Evolutionary conservation across 225 moss, liverwort and hornwort genomes (phyloP), one percentile per base, ranked within the genome.

Genomic region (Pseudisothecium myosuroides): DNA sequence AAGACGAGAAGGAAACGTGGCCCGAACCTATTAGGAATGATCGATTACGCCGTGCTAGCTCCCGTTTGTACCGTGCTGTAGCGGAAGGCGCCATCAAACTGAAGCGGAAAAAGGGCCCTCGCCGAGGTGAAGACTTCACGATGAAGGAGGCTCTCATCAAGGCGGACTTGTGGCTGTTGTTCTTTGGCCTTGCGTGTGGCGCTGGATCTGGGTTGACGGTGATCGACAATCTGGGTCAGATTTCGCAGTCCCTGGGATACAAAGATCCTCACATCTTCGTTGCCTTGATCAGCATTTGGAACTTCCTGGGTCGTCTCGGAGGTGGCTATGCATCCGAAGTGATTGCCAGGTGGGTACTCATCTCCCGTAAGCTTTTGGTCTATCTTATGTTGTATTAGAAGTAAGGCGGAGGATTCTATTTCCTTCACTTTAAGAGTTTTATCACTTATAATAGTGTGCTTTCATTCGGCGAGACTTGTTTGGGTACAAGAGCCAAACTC

Each of bases 111-210:
- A 96, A 94, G 81, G 98, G 98, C 3, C 98, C 98, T 23, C 95
- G 94, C 37, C 92, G 98, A 89, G 98, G 98, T 11, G 97, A 98
- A 83, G 96, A 98, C 65, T 98, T 98, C 91, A 97, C 97, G 11
- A 64, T 98, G 85, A n/a, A 62, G 37, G 89, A 98, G 88, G 98
- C 98, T 52, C 94, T 97, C 72, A 86, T 95, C 73, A 98, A 98
- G 83, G 98, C 98, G 12, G 98, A 98, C 65, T 94, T 96, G 72
- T 98, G 98, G 98, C 92, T 98, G 52, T 89, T 98, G 73, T 98
- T 98, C 87, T 87, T 94, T 23, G 90, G 92, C 29, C 93, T 96
- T 28, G 89, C 92, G 8, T 96, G 94, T 83, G 98, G 98, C 47
- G 98, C 96, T 13, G 98, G 97, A 36, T 93, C 97, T 63, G 98